These are phyloP conservation scores for Sclerotinia sclerotiorum DNA, from an alignment of 2,329 filamentous ascomycete genomes.

Conservation along the genomic window DNA sequence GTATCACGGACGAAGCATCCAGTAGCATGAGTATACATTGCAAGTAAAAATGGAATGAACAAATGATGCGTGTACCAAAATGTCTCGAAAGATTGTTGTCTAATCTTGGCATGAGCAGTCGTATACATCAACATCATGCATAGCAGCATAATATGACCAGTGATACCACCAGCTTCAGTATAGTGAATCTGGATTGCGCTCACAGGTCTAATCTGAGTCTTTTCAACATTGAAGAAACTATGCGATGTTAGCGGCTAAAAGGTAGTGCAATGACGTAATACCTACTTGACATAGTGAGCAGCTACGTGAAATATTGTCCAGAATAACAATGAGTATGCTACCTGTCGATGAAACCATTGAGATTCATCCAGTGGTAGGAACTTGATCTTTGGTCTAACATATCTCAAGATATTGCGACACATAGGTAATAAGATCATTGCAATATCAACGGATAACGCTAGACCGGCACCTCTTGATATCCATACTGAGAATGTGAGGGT, in stretches of 20 bases:
- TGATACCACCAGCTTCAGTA: slow-evolving; percentile 82
- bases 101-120: slow-evolving; percentile 86
- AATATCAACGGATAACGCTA: slow-evolving; percentile 80
- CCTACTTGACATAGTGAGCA: slow-evolving; percentile 91
- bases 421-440: slow-evolving; percentile 90
- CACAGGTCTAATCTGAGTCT: slow-evolving; percentile 74
- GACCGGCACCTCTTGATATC: slow-evolving; percentile 89
- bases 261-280: slow-evolving; percentile 26
- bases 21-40: slow-evolving; percentile 91
- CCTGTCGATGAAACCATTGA: slow-evolving; percentile 93
- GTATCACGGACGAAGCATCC: slow-evolving; percentile 95
- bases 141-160: slow-evolving; percentile 96
- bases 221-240: slow-evolving; percentile 94
- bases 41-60: slow-evolving; percentile 94
- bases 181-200: slow-evolving; percentile 91
- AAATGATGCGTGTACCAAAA: slow-evolving; percentile 99
- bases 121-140: slow-evolving; percentile 99
- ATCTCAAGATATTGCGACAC: slow-evolving; percentile 85
- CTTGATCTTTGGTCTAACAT: slow-evolving; percentile 79
- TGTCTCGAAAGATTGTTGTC: slow-evolving; percentile 95
- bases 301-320: slow-evolving; percentile 76
- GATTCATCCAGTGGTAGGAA: slow-evolving; percentile 95
- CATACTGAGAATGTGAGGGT: slow-evolving; percentile 84
- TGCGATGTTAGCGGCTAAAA: slow-evolving; percentile 23
- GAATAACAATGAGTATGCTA: slow-evolving; percentile 83